Evolutionary conservation across 768 basidiomycete species (phyloP), one percentile per base, ranked within the genome.

Genomic region (Pleurotus cornucopiae): DNA sequence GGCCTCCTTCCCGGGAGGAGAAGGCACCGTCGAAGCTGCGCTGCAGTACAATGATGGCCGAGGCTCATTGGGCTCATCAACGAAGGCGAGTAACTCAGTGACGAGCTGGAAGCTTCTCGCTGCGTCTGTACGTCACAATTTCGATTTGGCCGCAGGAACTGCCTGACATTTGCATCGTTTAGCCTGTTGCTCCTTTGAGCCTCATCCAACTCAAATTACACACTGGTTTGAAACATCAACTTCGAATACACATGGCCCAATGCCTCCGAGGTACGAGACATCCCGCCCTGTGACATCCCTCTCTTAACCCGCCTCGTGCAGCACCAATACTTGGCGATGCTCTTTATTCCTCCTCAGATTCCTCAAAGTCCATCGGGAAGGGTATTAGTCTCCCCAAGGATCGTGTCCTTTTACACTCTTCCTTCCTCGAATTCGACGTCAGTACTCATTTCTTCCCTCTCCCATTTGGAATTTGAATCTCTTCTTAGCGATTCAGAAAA

Each of bases 211-310:
- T 89, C 13, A 74, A 71, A 9, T 73, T 86, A 16, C 68, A 79
- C 49, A 88, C 87, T 13, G 87, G 86, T 3, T 66, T 80, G 54
- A 88, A 88, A 65, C 87, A 89, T 56, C 87, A 89, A 61, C 76
- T 89, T 30, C 79, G 87, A n/a, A 71, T 86, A 12, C 87, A 89
- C 58, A 64, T 84, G 30, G 77, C 86, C 1, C 71, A 77, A 47
- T 70, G 70, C 55, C 64, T 87, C 52, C 72, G 75, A 49, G 69
- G 85, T 82, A 56, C 11, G 71, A 61, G 13, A 39, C 39, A 23
- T 9, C 43, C 18, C 25, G 57, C 4, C 16, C 14, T 9, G 30
- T 2, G 30, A 34, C 38, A 43, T 18, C 34, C 52, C 38, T n/a
- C 12, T 52, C 16, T 14, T 25, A 26, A n/a, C 18, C 6, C 21